Evolutionary conservation across 1,139 yeast species (phyloP).

Genomic region (Taphrina populina): DNA sequence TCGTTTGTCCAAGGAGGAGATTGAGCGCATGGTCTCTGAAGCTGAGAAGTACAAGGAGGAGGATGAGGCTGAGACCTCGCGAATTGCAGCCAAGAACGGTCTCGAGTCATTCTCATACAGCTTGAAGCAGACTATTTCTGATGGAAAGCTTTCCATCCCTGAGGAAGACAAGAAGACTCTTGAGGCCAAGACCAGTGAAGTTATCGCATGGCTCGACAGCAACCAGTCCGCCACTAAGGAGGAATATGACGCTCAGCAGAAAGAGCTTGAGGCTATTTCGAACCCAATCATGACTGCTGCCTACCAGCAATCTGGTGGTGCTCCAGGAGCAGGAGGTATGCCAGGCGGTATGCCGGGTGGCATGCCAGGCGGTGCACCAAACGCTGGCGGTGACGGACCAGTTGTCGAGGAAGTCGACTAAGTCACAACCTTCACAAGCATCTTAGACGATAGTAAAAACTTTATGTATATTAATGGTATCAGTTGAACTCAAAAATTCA

Average conservation of each 20-base stretch:
- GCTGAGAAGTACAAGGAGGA: constrained; percentile 82
- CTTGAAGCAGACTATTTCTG: constrained; percentile 76
- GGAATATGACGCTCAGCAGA: constrained; percentile 84
- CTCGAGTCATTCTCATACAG: constrained; percentile 90
- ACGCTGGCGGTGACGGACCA: constrained; percentile 59
- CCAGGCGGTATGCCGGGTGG: constrained; percentile 71
- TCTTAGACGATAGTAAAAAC: constrained; percentile 7
- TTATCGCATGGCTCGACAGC: constrained; percentile 82
- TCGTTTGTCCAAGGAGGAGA: constrained; percentile 90
- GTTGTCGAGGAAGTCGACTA: constrained; percentile 94
- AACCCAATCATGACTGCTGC: constrained; percentile 93
- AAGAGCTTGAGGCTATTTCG: constrained; percentile 89
- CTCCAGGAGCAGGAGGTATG: constrained; percentile 59
- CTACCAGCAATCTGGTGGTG: constrained; percentile 59
- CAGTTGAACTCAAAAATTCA: too few species aligned
- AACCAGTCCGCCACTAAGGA: constrained; percentile 85
- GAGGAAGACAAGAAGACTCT: constrained; percentile 76
- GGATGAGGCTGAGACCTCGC: constrained; percentile 77
- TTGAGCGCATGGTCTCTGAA: constrained; percentile 92
- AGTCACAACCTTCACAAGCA: constrained; percentile 35
- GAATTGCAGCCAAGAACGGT: constrained; percentile 79
- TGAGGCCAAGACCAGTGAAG: constrained; percentile 79
- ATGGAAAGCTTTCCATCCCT: constrained; percentile 65
- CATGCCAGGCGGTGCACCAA: constrained; percentile 51
- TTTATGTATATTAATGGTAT: constrained; percentile 10